Evolutionary conservation across 73 alveolate genomes (phyloP), one percentile per base, ranked within the genome.

Genomic region (Tetrahymena borealis): DNA sequence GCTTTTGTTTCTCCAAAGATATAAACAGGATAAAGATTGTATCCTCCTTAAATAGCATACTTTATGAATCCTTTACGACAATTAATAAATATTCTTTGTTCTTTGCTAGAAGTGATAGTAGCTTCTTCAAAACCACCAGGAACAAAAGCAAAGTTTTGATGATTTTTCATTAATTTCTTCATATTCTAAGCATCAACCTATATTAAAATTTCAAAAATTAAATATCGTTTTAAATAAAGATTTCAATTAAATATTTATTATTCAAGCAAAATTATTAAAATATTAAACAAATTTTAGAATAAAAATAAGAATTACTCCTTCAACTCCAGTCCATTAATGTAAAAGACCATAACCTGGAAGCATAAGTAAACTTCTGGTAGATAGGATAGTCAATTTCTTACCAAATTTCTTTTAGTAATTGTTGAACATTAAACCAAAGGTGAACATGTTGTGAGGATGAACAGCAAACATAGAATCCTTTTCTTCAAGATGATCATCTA

Each of bases 51-150:
- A 28, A 93, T 79, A 2, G 95, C 95, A 93, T 93, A 93, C 38
- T 93, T 93, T 2, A 93, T 93, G 36, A 93, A 93, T 33, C 95
- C 95, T 93, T 93, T 93, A 79, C 95, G 90, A 37, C 39, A 32
- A 24, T 85, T 93, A 11, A 93, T 40, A 37, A 32, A 93, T 5
- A 93, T 90, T 79, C 93, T 93, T 41, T 93, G 40, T 33, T 93
- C 95, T 16, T 90, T 90, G 36, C 77, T 40, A 38, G 60, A 79
- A 3, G 93, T 93, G 7, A 93, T 20, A 20, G 95, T 93, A n/a
- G 95, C 93, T 20, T 93, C 95, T 33, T 93, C 95, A 79, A 93
- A 93, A 32, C 95, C 95, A 20, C 95, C 95, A 9, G 91, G 92
- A 32, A 85, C 91, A n/a, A 93, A 78, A 32, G 91, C 91, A 40